Conservation (phyloP, 805 yeast genomes). For the Kockiozyma suomiensis region DNA sequence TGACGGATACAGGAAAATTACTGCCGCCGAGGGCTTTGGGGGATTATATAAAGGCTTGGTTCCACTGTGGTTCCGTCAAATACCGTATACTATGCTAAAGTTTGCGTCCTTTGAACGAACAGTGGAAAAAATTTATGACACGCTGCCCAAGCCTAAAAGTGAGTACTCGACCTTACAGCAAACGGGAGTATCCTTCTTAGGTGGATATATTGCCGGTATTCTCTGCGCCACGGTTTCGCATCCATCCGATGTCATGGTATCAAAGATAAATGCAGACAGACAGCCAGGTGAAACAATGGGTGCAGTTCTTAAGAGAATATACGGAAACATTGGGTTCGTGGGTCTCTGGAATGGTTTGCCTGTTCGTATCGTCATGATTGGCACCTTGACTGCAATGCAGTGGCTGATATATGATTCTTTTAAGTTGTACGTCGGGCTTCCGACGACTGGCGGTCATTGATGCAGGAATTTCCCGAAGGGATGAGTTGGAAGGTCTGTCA, state of each 20-base stretch:
- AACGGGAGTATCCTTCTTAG: slow-evolving; percentile 90
- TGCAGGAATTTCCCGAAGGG: too few relatives aligned
- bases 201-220: slow-evolving; percentile 97
- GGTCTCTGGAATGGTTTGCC: slow-evolving; percentile 95
- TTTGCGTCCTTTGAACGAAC: slow-evolving; percentile 92
- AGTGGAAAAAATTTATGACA: slow-evolving; percentile 74
- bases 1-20: slow-evolving; percentile 67
- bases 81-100: slow-evolving; percentile 96
- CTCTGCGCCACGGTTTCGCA: slow-evolving; percentile 94
- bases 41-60: slow-evolving; percentile 85
- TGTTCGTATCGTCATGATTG: slow-evolving; percentile 93
- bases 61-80: slow-evolving; percentile 93
- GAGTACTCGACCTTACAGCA: slow-evolving; percentile 74
- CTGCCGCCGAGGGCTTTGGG: slow-evolving; percentile 65
- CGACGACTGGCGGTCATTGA: slow-evolving; percentile 15
- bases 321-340: slow-evolving; percentile 76
- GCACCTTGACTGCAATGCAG: slow-evolving; percentile 94
- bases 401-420: slow-evolving; percentile 78
- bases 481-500: too few relatives aligned
- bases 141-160: slow-evolving; percentile 56
- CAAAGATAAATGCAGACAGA: slow-evolving; percentile 78
- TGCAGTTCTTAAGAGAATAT: slow-evolving; percentile 64
- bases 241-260: slow-evolving; percentile 97
- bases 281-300: slow-evolving; percentile 65
- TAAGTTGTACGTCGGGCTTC: slow-evolving; percentile 13